These are phyloP conservation scores for Spergularia azorica DNA, from an alignment of 179 eudicot genomes.

Conservation along the genomic window DNA sequence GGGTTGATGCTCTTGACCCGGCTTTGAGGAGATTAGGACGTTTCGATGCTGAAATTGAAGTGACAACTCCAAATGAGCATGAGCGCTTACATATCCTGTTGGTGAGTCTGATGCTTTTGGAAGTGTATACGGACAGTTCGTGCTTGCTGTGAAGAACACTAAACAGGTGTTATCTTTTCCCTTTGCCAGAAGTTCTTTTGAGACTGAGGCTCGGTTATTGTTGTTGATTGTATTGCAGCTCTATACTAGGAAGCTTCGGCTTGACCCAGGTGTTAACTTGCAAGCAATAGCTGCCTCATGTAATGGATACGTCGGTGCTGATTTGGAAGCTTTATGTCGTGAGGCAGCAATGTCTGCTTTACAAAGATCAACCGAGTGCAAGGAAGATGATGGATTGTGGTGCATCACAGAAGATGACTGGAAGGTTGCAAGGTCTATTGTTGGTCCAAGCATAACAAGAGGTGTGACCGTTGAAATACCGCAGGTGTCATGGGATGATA, in stretches of 20 bases:
- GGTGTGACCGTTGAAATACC: slow-evolving; percentile 90
- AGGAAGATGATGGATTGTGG: slow-evolving; percentile 38
- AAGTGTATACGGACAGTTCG: not conserved
- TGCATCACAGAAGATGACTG: slow-evolving; percentile 70
- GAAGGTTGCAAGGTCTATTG: slow-evolving; percentile 67
- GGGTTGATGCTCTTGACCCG: slow-evolving; percentile 95
- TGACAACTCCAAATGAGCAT: slow-evolving; percentile 75
- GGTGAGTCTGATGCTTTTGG: slow-evolving; percentile 38
- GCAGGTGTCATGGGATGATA: slow-evolving; percentile 89
- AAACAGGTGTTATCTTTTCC: not conserved
- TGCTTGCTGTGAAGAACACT: not conserved
- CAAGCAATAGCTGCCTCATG: slow-evolving; percentile 76
- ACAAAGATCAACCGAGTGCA: slow-evolving; percentile 37
- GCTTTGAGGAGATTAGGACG: slow-evolving; percentile 94
- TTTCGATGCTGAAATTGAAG: slow-evolving; percentile 92
- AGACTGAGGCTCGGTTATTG: slow-evolving; percentile 6
- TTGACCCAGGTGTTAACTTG: slow-evolving; percentile 63
- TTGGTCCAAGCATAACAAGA: slow-evolving; percentile 94
- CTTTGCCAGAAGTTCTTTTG: not conserved
- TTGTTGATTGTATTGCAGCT: slow-evolving; percentile 48
- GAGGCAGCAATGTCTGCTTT: slow-evolving; percentile 68
- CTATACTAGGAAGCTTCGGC: slow-evolving; percentile 65
- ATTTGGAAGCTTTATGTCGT: slow-evolving; percentile 93
- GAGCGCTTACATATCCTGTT: slow-evolving; percentile 78
- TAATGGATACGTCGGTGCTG: slow-evolving; percentile 98